Conservation (phyloP, 2,329 filamentous ascomycete genomes). For the Pyricularia sp. region DNA sequence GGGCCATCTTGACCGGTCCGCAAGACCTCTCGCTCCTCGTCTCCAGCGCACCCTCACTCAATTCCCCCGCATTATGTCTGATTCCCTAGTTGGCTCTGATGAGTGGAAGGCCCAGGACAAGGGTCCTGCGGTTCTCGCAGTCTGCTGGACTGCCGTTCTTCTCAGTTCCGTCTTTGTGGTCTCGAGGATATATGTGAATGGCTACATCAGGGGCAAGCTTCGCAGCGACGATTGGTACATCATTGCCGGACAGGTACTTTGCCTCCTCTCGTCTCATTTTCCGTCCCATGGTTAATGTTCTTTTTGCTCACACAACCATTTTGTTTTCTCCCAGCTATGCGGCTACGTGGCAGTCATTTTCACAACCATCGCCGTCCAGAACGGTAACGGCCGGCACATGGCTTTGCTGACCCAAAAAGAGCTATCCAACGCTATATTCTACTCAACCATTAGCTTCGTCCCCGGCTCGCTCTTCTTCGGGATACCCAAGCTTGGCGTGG, state of each 20-base stretch:
- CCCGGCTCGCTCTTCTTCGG: neutral
- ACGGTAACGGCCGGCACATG: neutral
- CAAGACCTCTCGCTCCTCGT: neutral
- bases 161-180: neutral
- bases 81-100: neutral
- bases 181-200: neutral
- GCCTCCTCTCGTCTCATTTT: no score
- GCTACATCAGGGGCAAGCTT: neutral
- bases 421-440: neutral
- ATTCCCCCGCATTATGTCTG: neutral
- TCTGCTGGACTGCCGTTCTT: neutral
- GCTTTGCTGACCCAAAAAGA: neutral
- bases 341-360: neutral
- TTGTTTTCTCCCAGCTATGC: neutral
- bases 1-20: neutral
- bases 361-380: neutral
- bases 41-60: neutral
- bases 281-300: neutral
- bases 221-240: neutral
- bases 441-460: neutral
- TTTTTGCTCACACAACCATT: neutral
- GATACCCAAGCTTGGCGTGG: neutral
- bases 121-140: neutral
- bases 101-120: neutral
- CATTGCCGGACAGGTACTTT: neutral